Evolutionary conservation across 1,284 basidiomycete genomes (phyloP), one percentile per base, ranked within the genome.

Genomic region (Veloboletus limbatus): DNA sequence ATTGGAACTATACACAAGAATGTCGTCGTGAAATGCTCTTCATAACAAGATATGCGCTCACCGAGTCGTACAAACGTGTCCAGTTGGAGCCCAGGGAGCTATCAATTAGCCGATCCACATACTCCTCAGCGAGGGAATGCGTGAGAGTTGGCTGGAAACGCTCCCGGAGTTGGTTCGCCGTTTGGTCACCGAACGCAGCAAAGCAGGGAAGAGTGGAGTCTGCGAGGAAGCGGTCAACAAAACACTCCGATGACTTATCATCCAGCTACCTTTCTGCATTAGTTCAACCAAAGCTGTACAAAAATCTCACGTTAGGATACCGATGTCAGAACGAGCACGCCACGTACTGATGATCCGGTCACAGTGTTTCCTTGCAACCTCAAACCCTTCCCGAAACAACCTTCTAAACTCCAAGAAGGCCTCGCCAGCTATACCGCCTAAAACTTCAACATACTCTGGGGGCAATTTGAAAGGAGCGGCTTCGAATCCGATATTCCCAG

Each of bases 401-500:
- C 78, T 74, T 59, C 81, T 87, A 73, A 97, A 99, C 65, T 97
- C 91, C 31, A 77, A 66, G 64, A 88, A 98, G 11, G 89, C 79
- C 11, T 82, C 72, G 37, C 84, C 79, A 50, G 90, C 80, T 32
- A 90, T 72, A 1, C 97, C 97, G 18, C 96, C 97, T 35, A 99
- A 76, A 32, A 99, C 91, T 58, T 99, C 96, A 41, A 99, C 81
- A 68, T 99, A 99, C 68, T 99, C 96, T 14, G 82, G 73, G 6
- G 94, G 87, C 22, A 99, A 73, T 68, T 99, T 99, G 78, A 99
- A 99, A 2, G 97, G 97, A 5, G 97, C 95, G 11, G 95, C 96
- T 70, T 99, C 97, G 64, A 99, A 99, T 20, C 96, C 92, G 54
- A 99, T 89, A 62, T 95, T 97, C 11, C 96, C 96, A 0, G 97